These are phyloP conservation scores for Mariannaea sp. DNA, from an alignment of 2,329 filamentous ascomycete species.

Conservation along the genomic window DNA sequence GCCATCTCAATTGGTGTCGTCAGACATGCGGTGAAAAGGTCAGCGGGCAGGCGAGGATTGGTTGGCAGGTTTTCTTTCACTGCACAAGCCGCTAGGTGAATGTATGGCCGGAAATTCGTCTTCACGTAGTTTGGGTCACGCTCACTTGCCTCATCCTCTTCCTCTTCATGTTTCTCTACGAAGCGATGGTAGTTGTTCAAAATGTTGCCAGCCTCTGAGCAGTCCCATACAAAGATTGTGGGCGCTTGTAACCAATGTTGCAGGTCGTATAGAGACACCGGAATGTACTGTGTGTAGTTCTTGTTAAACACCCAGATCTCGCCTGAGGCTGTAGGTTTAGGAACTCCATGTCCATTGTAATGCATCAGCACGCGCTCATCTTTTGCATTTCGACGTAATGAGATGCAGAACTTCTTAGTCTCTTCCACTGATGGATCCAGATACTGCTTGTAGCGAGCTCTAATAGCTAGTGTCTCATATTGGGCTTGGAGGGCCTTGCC, in stretches of 20 bases:
- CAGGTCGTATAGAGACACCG: conserved; percentile 91
- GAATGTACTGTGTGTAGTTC: conserved; percentile 98
- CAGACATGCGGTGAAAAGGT: conserved; percentile 93
- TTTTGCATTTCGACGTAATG: conserved; percentile 87
- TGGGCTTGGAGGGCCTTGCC: conserved; percentile 95
- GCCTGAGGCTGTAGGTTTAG: conserved; percentile 90
- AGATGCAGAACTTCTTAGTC: conserved; percentile 94
- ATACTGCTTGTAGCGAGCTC: conserved; percentile 97
- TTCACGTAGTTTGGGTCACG: conserved; percentile 85
- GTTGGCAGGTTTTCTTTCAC: conserved; percentile 92
- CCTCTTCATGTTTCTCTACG: conserved; percentile 90
- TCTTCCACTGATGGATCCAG: conserved; percentile 96
- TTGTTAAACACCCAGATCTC: conserved; percentile 99
- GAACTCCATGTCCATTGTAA: conserved; percentile 97
- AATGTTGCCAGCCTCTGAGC: conserved; percentile 94
- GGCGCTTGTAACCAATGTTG: conserved; percentile 96
- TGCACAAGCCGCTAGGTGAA: conserved; percentile 90
- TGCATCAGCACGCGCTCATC: conserved; percentile 97
- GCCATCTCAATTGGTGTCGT: conserved; percentile 99
- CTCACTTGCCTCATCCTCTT: conserved; percentile 76
- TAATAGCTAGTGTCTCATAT: conserved; percentile 92
- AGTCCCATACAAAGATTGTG: conserved; percentile 97
- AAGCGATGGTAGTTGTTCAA: conserved; percentile 93
- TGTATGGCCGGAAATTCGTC: conserved; percentile 70
- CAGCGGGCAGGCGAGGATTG: conserved; percentile 89